Evolutionary conservation across 2,329 filamentous ascomycete genomes (phyloP).

Genomic region (Tolypocladium guangdongense): DNA sequence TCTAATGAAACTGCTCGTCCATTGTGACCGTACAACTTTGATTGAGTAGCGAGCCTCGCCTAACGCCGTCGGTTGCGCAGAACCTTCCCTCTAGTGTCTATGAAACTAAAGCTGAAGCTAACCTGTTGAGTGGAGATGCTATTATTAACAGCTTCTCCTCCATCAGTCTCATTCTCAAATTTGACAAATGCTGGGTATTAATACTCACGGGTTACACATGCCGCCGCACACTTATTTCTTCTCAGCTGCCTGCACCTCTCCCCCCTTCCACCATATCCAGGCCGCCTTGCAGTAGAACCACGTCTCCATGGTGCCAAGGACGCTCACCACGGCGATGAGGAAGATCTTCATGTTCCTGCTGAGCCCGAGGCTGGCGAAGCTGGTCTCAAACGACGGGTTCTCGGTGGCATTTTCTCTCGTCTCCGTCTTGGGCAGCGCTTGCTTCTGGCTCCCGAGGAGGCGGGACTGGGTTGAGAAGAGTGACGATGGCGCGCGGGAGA

Average conservation of each 20-base stretch:
- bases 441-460: not conserved
- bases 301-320: slow-evolving; percentile 21
- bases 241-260: not conserved
- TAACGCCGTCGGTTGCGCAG: not conserved
- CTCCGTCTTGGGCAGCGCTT: not conserved
- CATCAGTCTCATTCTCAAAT: not conserved
- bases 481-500: not conserved
- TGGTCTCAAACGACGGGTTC: slow-evolving; percentile 3
- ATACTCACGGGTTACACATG: not conserved
- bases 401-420: not conserved
- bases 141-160: not conserved
- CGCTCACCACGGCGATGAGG: slow-evolving; percentile 13
- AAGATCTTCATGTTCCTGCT: slow-evolving; percentile 15
- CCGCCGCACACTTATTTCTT: not conserved
- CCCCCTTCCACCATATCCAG: slow-evolving; percentile 15
- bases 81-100: not conserved
- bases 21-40: not conserved
- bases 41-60: too few relatives aligned
- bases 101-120: not conserved
- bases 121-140: not conserved
- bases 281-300: slow-evolving; percentile 20
- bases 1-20: not conserved
- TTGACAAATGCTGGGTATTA: not conserved
- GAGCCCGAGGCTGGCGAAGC: slow-evolving; percentile 12
- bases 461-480: not conserved